Evolutionary conservation across 108 stramenopile genomes (phyloP).

Genomic region (Bacterosira constricta): DNA sequence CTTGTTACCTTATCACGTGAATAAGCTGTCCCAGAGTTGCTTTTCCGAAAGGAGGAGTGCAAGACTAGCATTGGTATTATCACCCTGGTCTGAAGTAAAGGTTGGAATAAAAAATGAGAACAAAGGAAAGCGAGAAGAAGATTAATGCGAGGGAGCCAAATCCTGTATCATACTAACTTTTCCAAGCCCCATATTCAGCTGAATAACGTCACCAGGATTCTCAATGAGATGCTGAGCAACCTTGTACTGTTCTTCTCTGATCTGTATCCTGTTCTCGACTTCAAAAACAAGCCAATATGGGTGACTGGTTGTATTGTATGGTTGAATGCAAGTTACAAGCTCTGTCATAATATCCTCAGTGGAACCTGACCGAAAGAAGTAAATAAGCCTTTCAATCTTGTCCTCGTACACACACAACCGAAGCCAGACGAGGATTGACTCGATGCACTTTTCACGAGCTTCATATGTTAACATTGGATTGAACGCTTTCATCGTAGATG

Average conservation of each 20-base stretch:
- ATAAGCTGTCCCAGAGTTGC: background rate
- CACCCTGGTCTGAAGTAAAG: slow-evolving; percentile 38
- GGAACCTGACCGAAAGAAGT: background rate
- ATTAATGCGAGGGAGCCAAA: background rate
- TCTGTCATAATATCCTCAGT: slow-evolving; percentile 23
- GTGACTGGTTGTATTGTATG: slow-evolving; percentile 40
- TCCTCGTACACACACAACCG: slow-evolving; percentile 55
- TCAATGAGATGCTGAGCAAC: slow-evolving; percentile 57
- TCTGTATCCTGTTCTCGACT: slow-evolving; percentile 49
- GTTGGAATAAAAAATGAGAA: background rate
- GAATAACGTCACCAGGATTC: slow-evolving; percentile 50
- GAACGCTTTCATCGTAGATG: background rate
- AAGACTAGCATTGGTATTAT: slow-evolving; percentile 57
- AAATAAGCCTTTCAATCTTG: slow-evolving; percentile 32
- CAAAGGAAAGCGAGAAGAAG: background rate
- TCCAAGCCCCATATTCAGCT: slow-evolving; percentile 67
- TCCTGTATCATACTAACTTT: slow-evolving; percentile 22
- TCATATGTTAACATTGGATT: slow-evolving; percentile 26
- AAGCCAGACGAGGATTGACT: slow-evolving; percentile 36
- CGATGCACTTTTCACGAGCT: background rate
- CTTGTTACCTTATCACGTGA: slow-evolving; percentile 31
- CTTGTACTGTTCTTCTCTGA: slow-evolving; percentile 54
- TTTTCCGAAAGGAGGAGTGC: slow-evolving; percentile 26
- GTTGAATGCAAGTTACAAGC: slow-evolving; percentile 10
- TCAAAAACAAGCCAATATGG: slow-evolving; percentile 67